Conservation (phyloP, 2,329 filamentous ascomycete genomes). For the Microsporum canis region DNA sequence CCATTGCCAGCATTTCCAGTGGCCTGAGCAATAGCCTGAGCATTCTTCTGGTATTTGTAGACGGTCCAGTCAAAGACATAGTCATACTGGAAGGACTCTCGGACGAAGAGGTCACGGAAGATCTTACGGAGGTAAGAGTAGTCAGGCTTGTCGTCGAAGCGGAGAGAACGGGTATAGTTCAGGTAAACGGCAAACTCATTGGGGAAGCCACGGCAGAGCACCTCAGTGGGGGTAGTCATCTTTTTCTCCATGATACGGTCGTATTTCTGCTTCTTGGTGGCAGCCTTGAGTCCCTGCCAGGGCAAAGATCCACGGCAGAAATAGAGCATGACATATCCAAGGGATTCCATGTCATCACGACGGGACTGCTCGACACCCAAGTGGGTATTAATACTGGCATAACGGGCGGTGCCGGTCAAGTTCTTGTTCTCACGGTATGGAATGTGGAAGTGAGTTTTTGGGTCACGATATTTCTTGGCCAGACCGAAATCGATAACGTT, state of each 20-base stretch:
- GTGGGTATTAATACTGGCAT: conserved; percentile 98
- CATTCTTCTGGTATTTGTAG: conserved; percentile 99
- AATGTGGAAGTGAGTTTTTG: conserved; percentile 99
- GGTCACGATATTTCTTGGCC: conserved; percentile 99
- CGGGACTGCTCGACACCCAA: conserved; percentile 97
- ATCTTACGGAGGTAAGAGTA: conserved; percentile 99
- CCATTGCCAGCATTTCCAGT: conserved; percentile 53
- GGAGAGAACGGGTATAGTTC: conserved; percentile 96
- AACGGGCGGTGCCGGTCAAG: conserved; percentile 94
- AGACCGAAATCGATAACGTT: conserved; percentile 98
- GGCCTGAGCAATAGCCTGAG: conserved; percentile 81
- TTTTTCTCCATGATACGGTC: conserved; percentile 99
- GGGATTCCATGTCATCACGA: conserved; percentile 97
- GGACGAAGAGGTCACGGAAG: conserved; percentile 98
- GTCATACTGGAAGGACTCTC: conserved; percentile 98
- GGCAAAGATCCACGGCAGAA: conserved; percentile 98
- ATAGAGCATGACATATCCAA: conserved; percentile 99
- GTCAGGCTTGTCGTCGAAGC: conserved; percentile 99
- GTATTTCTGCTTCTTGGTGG: conserved; percentile 99
- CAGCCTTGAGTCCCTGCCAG: conserved; percentile 97
- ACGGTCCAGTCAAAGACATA: conserved; percentile 99
- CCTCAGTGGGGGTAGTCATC: conserved; percentile 98
- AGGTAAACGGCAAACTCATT: conserved; percentile 99
- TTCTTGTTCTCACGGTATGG: conserved; percentile 99
- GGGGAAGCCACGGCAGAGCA: conserved; percentile 96